A percentile compares a stretch with the other conserved stretches of the same genome.
Conservation (phyloP, 2,329 filamentous ascomycete genomes). For the Aaosphaeria arxii region DNA sequence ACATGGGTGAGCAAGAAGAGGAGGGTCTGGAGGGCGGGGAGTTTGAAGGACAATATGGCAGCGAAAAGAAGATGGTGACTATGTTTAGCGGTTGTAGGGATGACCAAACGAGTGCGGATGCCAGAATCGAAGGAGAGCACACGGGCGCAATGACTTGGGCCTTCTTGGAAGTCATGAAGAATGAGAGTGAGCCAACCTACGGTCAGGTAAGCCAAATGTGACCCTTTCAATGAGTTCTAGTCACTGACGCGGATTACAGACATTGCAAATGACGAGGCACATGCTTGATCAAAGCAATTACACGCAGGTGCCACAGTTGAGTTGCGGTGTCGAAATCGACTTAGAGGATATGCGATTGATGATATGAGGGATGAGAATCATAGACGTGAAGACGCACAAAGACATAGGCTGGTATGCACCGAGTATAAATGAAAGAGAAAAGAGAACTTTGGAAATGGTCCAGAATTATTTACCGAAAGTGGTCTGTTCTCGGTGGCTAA, state of each 20-base stretch:
- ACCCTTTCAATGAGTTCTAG: neutral
- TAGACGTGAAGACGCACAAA: too few relatives aligned
- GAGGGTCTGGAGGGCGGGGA: conserved; percentile 37
- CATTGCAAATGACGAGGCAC: conserved; percentile 38
- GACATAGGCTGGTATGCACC: too few relatives aligned
- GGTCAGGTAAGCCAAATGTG: conserved; percentile 32
- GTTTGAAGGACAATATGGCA: conserved; percentile 44
- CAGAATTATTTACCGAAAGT: too few relatives aligned
- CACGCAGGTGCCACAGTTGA: conserved; percentile 45
- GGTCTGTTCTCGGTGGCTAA: too few relatives aligned
- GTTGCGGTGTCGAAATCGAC: conserved; percentile 42
- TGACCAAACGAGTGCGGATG: conserved; percentile 52
- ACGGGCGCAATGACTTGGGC: conserved; percentile 50
- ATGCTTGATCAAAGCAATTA: conserved; percentile 41
- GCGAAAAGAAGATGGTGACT: conserved; percentile 47
- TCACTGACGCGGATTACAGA: conserved; percentile 13
- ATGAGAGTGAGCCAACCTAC: conserved; percentile 36
- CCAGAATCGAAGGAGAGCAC: conserved; percentile 42
- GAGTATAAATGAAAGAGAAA: too few relatives aligned
- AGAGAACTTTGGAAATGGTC: too few relatives aligned
- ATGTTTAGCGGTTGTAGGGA: conserved; percentile 53
- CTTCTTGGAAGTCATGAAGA: conserved; percentile 45
- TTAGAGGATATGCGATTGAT: conserved; percentile 31
- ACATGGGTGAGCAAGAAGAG: conserved; percentile 44
- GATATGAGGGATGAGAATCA: too few relatives aligned